Evolutionary conservation across 345 rosid species (phyloP).

Genomic region (Salix koriyanagi): DNA sequence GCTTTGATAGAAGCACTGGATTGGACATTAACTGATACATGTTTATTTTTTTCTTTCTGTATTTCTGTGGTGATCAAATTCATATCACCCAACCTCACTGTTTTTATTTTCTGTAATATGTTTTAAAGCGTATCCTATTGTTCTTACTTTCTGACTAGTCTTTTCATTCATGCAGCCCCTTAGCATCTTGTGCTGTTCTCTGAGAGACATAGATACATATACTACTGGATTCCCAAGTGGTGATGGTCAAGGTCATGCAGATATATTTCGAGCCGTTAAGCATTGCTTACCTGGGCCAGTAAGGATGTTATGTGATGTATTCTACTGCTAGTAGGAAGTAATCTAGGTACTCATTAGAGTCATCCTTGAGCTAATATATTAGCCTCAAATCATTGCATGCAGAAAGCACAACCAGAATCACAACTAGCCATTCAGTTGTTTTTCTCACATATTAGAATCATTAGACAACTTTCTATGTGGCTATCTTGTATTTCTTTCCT

Average conservation of each 20-base stretch:
- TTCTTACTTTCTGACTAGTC: constrained; percentile 10
- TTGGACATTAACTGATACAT: not conserved
- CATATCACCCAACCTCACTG: not conserved
- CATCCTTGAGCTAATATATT: constrained; percentile 1
- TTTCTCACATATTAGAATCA: not conserved
- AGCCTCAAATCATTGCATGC: not conserved
- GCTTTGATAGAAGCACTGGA: not conserved
- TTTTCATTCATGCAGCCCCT: constrained; percentile 60
- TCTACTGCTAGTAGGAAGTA: constrained; percentile 5
- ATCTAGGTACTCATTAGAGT: constrained; percentile 6
- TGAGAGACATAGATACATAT: constrained; percentile 73
- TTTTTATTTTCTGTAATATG: not conserved
- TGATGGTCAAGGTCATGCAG: constrained; percentile 80
- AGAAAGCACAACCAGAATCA: not conserved
- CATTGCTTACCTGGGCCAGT: constrained; percentile 97
- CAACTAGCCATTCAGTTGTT: constrained; percentile 7
- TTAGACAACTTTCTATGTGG: not conserved
- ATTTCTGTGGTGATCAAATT: too few relatives aligned
- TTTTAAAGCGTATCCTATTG: not conserved
- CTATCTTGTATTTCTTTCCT: not conserved
- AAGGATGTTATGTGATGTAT: constrained; percentile 33
- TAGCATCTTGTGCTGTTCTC: constrained; percentile 80
- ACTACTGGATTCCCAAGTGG: constrained; percentile 85
- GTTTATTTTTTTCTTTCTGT: too few relatives aligned
- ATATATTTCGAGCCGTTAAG: constrained; percentile 82